Evolutionary conservation across 106 monocot species (phyloP), one percentile per base, ranked within the genome.

Genomic region (Acorus calamus): DNA sequence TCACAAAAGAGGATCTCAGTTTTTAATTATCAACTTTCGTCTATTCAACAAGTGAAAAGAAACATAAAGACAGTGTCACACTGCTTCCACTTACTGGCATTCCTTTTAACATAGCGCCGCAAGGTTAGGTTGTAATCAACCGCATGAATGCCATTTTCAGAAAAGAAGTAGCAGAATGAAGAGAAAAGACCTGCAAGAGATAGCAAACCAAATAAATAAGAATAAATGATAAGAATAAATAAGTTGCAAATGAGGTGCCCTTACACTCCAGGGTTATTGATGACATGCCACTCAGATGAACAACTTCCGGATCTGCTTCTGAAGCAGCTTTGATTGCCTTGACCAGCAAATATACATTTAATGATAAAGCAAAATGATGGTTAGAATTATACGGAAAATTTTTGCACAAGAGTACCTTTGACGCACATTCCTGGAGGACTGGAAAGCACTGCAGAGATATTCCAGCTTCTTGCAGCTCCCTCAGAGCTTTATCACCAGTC

Each of bases 271-370:
- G 74, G 14, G 70, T 81, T 55, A 81, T 69, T 58, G 81, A 63
- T 53, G 87, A 77, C 7, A 83, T 73, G 61, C 98, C 92, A 81
- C 83, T 92, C 71, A 98, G 78, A 79, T 65, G 63, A 13, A 42
- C 52, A 64, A 52, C 77, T n/a, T 62, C 69, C 53, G 83, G 62
- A 42, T 81, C 92, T 69, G 71, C 71, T 69, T 98, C 91, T 69
- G 78, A 64, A 73, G 79, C 78, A 81, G 83, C 84, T 79, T 85
- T 92, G 68, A 98, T 85, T 74, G 92, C 98, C 98, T 98, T 58
- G 3, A 79, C 14, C 14, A 70, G 67, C 49, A 63, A 47, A 69
- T 52, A 44, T 10, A 55, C n/a, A 68, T 47, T 42, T 28, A 4
- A 64, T 49, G 28, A 53, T 5, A 57, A 52, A 47, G 59, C 45